Conservation (phyloP, 306 rosid genomes). For the Rosa chinensis region DNA sequence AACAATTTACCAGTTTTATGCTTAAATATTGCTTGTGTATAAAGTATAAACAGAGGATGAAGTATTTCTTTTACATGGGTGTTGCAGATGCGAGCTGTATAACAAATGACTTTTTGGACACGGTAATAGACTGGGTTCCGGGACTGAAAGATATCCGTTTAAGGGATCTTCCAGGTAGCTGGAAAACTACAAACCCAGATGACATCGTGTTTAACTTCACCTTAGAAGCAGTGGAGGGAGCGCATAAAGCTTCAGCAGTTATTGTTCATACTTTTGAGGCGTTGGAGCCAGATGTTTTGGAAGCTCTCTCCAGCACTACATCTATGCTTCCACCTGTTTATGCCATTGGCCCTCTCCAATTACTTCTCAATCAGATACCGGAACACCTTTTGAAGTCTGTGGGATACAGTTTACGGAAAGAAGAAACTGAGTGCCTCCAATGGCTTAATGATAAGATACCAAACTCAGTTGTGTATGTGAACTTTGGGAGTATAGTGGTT, state of each 20-base stretch:
- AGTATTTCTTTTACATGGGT: neutral
- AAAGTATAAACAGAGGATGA: neutral
- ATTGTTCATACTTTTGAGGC: conserved; percentile 20
- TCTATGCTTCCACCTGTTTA: conserved; percentile 8
- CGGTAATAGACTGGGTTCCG: conserved; percentile 7
- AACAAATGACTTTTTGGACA: conserved; percentile 11
- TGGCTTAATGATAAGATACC: conserved; percentile 14
- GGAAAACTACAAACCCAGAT: neutral
- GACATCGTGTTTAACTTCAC: neutral
- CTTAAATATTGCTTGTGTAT: neutral
- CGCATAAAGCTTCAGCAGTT: conserved; percentile 2
- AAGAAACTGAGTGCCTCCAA: conserved; percentile 16
- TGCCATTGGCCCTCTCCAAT: conserved; percentile 21
- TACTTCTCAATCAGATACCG: conserved; percentile 6
- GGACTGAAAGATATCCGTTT: conserved; percentile 8
- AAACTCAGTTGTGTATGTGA: conserved; percentile 16
- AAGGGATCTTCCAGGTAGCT: neutral
- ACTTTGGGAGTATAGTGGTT: conserved; percentile 11
- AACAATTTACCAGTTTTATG: neutral
- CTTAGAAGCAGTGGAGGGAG: neutral
- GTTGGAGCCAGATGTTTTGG: conserved; percentile 3
- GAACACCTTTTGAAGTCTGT: neutral
- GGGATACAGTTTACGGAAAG: conserved; percentile 23
- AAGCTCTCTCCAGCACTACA: neutral
- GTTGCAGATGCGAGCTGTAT: conserved; percentile 16